These are phyloP conservation scores for Torrubiellomyces zombiae DNA, from an alignment of 2,329 filamentous ascomycete species.

Conservation along the genomic window DNA sequence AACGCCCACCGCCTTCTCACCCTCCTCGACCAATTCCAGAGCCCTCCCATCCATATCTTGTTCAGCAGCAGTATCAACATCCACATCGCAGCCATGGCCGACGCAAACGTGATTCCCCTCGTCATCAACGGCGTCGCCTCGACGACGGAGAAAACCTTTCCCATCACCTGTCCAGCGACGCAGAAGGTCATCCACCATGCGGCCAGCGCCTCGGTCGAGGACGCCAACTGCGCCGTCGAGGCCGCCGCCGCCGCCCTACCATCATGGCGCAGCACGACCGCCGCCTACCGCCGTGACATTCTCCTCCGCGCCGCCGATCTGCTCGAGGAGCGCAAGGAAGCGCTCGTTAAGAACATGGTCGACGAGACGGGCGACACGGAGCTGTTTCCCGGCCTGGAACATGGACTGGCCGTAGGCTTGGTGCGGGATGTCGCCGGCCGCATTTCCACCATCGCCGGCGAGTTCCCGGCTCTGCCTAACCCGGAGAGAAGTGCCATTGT, in stretches of 20 bases:
- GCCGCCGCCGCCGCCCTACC: constrained; percentile 51
- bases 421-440: constrained; percentile 27
- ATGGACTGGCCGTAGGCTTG: constrained; percentile 17
- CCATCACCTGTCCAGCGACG: constrained; percentile 38
- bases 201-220: constrained; percentile 36
- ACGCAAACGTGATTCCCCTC: constrained; percentile 16
- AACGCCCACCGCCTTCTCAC: no score
- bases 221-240: constrained; percentile 34
- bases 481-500: constrained; percentile 37
- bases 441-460: constrained; percentile 20
- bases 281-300: constrained; percentile 47
- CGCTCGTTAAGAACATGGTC: constrained; percentile 43
- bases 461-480: constrained; percentile 17
- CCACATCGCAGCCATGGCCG: constrained; percentile 1
- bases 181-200: constrained; percentile 36
- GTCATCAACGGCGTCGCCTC: constrained; percentile 28
- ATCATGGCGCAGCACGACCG: constrained; percentile 48
- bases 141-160: constrained; percentile 29
- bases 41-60: no score
- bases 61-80: background rate
- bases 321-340: constrained; percentile 39
- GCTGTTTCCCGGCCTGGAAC: constrained; percentile 24
- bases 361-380: constrained; percentile 25
- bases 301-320: constrained; percentile 53
- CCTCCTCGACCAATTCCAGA: no score